Evolutionary conservation across 257 asterid species (phyloP), one percentile per base, ranked within the genome.

Genomic region (Perilla frutescens): DNA sequence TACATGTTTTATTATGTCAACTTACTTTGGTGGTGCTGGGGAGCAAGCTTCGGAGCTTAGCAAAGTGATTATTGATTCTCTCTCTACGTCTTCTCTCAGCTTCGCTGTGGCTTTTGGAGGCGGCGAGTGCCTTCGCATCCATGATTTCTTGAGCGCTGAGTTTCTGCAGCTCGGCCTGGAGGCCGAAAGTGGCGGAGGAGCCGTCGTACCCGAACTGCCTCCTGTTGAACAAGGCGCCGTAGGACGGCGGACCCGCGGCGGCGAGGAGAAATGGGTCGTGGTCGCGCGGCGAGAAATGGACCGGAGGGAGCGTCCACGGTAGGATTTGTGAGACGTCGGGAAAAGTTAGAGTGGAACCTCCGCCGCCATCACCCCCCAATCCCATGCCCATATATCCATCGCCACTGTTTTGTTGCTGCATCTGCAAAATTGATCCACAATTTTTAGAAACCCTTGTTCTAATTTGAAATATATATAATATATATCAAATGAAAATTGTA

Each of bases 91-190:
- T 83, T 66, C 98, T 83, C 84, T 93, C 98, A 41, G 98, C 98
- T 81, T 93, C 98, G 57, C 98, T 93, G 50, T 93, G 98, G 73
- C 96, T 93, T 60, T 93, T 93, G 4, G 96, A 93, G 5, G 98
- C 98, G 11, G 97, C 98, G 10, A 91, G 92, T 10, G 97, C 98
- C 66, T 93, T 93, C 0, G 97, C 97, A 67, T 91, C 98, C 97
- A 93, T 93, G 2, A 88, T 93, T 74, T 93, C 98, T 65, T 93
- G 98, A 9, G 98, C 92, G 1, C 81, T 87, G 94, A 93, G 88
- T 56, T 93, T 91, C 76, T 89, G 96, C 40, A 91, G 81, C 80
- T 93, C 98, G 4, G 96, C 96, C 71, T 93, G 98, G 58, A 93
- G 91, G 1, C 96, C 92, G 36, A 93, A 91, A 4, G 96, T 87